Evolutionary conservation across 78 protist genomes (phyloP), one percentile per base, ranked within the genome.

Genomic region (Cavenderia fasciculata): DNA sequence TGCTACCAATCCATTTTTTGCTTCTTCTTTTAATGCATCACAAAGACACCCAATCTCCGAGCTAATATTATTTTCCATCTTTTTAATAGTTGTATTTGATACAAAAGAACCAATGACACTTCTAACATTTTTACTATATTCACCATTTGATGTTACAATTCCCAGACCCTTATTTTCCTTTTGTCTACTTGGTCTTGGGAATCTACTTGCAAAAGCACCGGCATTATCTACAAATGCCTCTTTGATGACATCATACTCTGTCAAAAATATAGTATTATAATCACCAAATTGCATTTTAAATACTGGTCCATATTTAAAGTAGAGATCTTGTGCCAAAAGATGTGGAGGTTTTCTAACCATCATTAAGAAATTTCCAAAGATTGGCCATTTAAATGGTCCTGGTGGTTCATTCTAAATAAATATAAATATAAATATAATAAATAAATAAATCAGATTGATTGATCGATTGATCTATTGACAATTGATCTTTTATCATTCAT

Each of bases 21-120:
- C 61, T 73, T 85, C 71, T 85, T 69, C 56, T 49, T 71, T 25
- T 72, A 85, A 49, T 85, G 92, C 21, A 4, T 63, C 72, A 34
- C 43, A 63, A 21, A 63, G 12, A 6, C 10, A 16, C 18, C 5
- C 47, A n/a, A 63, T 63, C 47, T 63, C 72, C 38, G 33, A 21
- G 2, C 19, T 8, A 18, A 63, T 63, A 8, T 16, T 5, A 16
- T 11, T n/a, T 21, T 63, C 72, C 72, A 63, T 63, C 72, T 63
- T 63, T 21, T 63, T 63, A 18, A 63, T n/a, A n/a, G n/a, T n/a
- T n/a, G n/a, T n/a, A n/a, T n/a, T n/a, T n/a, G n/a, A n/a, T n/a
- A n/a, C n/a, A n/a, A n/a, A n/a, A n/a, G n/a, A n/a, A n/a, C n/a
- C n/a, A n/a, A n/a, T n/a, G n/a, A n/a, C n/a, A n/a, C n/a, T n/a